These are phyloP conservation scores for Fusarium kyushuense DNA, from an alignment of 2,329 filamentous ascomycete species.

Conservation along the genomic window DNA sequence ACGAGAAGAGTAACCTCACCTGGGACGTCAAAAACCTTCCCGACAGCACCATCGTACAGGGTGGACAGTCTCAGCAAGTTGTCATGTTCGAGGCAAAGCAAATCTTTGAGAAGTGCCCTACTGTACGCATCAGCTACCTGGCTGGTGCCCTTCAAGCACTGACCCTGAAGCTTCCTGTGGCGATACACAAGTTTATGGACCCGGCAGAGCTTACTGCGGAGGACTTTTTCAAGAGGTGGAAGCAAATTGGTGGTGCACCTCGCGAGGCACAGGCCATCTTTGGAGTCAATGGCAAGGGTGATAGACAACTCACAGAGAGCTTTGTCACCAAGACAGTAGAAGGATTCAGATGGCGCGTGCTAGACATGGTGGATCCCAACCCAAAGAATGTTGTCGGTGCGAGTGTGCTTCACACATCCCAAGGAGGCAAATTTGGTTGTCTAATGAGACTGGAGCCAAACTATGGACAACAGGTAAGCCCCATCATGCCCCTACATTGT, in stretches of 20 bases:
- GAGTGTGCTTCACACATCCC: conserved; percentile 83
- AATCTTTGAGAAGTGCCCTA: conserved; percentile 86
- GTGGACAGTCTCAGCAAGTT: conserved; percentile 88
- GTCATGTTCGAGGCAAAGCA: conserved; percentile 91
- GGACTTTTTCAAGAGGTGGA: conserved; percentile 99
- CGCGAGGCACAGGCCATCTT: conserved; percentile 92
- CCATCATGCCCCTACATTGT: background rate
- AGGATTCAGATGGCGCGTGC: conserved; percentile 89
- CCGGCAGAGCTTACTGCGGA: conserved; percentile 86
- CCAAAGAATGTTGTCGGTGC: conserved; percentile 93
- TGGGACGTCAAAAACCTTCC: conserved; percentile 91
- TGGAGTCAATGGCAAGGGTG: conserved; percentile 66
- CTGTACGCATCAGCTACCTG: conserved; percentile 92
- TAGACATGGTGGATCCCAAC: conserved; percentile 91
- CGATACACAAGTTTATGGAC: conserved; percentile 97
- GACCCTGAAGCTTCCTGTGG: conserved; percentile 88
- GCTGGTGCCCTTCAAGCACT: conserved; percentile 93
- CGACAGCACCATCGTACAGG: conserved; percentile 80
- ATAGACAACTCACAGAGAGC: conserved; percentile 73
- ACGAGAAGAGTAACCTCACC: conserved; percentile 74
- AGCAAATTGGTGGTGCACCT: conserved; percentile 91
- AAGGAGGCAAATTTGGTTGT: conserved; percentile 93
- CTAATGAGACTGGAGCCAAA: conserved; percentile 95
- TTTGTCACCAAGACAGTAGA: conserved; percentile 80
- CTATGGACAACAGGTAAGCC: conserved; percentile 86